A percentile compares a stretch with the other conserved stretches of the same genome.
phyloP scores from a whole-genome alignment of 1,139 yeast genomes.

The Suhomyces bribrorum region DNA sequence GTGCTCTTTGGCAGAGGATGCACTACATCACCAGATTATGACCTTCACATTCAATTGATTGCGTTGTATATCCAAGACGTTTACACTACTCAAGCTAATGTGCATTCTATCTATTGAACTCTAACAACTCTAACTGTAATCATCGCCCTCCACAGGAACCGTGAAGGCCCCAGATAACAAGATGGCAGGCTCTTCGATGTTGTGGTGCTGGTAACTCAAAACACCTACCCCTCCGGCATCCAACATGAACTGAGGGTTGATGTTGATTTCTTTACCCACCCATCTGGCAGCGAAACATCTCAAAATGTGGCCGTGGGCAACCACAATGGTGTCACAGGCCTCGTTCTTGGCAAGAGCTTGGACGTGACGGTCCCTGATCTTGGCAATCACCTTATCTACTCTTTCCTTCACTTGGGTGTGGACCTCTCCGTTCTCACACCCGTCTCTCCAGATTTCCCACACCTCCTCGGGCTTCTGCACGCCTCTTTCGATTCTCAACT shows the following conservation, averaged over 20 bases:
- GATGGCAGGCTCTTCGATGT: slow-evolving; percentile 82
- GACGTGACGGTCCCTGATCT: slow-evolving; percentile 63
- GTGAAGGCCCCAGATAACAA: slow-evolving; percentile 77
- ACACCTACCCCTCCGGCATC: slow-evolving; percentile 98
- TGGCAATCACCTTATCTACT: slow-evolving; percentile 65
- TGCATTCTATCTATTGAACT: no score
- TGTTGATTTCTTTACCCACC: slow-evolving; percentile 59
- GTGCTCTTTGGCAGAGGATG: no score
- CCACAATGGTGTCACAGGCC: slow-evolving; percentile 73
- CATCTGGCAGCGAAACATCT: slow-evolving; percentile 89
- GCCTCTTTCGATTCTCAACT: slow-evolving; percentile 61
- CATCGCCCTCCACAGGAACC: slow-evolving; percentile 59
- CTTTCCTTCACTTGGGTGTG: slow-evolving; percentile 65
- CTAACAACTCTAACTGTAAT: slow-evolving; percentile 13
- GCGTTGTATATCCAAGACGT: no score
- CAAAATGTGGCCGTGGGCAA: slow-evolving; percentile 92
- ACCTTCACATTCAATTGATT: no score
- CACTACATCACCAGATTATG: no score
- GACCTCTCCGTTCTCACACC: slow-evolving; percentile 88
- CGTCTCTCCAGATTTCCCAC: slow-evolving; percentile 93
- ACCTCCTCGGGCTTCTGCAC: slow-evolving; percentile 41
- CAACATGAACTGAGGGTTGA: slow-evolving; percentile 76
- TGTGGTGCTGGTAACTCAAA: slow-evolving; percentile 83
- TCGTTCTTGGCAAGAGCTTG: slow-evolving; percentile 54
- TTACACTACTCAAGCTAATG: no score